Evolutionary conservation across 257 asterid genomes (phyloP).

Genomic region (Nicotiana tomentosiformis): DNA sequence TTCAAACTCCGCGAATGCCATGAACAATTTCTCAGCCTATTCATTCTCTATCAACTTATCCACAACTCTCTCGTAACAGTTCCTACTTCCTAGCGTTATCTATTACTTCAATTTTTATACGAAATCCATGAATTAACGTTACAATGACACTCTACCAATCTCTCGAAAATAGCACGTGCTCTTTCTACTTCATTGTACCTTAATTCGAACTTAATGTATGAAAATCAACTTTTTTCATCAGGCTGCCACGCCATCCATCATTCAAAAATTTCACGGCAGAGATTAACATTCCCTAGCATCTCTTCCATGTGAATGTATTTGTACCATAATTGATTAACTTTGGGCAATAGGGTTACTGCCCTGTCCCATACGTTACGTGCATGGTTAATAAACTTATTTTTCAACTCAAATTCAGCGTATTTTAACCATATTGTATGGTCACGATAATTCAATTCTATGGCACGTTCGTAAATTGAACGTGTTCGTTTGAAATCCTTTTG

Average conservation of each 20-base stretch:
- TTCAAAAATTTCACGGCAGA: slow-evolving; percentile 62
- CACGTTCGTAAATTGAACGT: slow-evolving; percentile 89
- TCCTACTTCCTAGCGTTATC: slow-evolving; percentile 36
- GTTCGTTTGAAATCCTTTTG: slow-evolving; percentile 71
- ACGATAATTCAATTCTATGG: slow-evolving; percentile 67
- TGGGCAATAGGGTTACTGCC: slow-evolving; percentile 58
- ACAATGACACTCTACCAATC: slow-evolving; percentile 58
- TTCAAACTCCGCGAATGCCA: slow-evolving; percentile 85
- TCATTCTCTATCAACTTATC: slow-evolving; percentile 61
- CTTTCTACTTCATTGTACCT: slow-evolving; percentile 68
- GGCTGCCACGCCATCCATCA: slow-evolving; percentile 87
- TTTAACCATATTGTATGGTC: slow-evolving; percentile 81
- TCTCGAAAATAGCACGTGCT: slow-evolving; percentile 60
- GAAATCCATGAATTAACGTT: slow-evolving; percentile 66
- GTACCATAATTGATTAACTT: slow-evolving; percentile 83
- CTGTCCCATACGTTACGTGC: slow-evolving; percentile 84
- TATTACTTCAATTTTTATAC: slow-evolving; percentile 61
- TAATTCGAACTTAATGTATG: slow-evolving; percentile 68
- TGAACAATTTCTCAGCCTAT: slow-evolving; percentile 67
- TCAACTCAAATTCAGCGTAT: slow-evolving; percentile 84
- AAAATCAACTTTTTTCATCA: slow-evolving; percentile 81
- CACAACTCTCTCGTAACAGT: slow-evolving; percentile 68
- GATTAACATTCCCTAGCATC: slow-evolving; percentile 65
- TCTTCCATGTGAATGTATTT: slow-evolving; percentile 92
- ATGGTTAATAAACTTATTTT: slow-evolving; percentile 61